Base-by-base conservation (phyloP, 2,329 filamentous ascomycete genomes). In the Sporothrix pallida region DNA sequence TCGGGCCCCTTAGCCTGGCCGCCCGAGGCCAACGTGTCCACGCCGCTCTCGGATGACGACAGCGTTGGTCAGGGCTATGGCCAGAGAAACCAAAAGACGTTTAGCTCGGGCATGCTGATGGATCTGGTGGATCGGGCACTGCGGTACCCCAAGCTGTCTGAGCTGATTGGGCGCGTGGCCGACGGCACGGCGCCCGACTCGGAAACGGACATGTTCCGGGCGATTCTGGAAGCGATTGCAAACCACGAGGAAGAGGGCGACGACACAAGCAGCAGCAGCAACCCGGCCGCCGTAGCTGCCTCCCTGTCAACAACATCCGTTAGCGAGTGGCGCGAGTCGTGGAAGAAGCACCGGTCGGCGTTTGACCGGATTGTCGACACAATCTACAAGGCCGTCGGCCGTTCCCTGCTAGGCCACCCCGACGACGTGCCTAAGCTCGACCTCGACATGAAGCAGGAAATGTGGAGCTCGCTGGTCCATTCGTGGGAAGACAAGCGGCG, bases 131-230 rank as follows among this genome's bases (percentile, higher is more conserved):
- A 76, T 71, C 74, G 73, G 1, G 76, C 76, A 1, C 54, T 76
- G 44, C 75, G 76, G 1, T 75, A 77, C 68, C 74, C 74, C 1
- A 72, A 75, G 13, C 63, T 76, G 42, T 71, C 67, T n/a, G 62
- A 37, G 26, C 80, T 93, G 58, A 84, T 84, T 63, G 82, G 87
- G 54, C 84, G 88, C 9, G 83, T 93, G 26, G 81, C 81, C 8
- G 79, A 76, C 20, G 75, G 80, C 17, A 80, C 82, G 62, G 80
- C 79, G 76, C 78, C 71, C 2, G 71, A 73, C 0, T 75, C 75
- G 42, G 77, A 77, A 4, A 58, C n/a, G 5, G 75, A 77, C 37
- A 76, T 75, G 1, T 74, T 77, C 48, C 69, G 70, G 5, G 63
- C 26, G 17, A 73, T 76, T 23, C 31, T 76, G 9, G 58, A 15